Conservation (phyloP, 345 rosid genomes). For the Gynandropsis gynandra region DNA sequence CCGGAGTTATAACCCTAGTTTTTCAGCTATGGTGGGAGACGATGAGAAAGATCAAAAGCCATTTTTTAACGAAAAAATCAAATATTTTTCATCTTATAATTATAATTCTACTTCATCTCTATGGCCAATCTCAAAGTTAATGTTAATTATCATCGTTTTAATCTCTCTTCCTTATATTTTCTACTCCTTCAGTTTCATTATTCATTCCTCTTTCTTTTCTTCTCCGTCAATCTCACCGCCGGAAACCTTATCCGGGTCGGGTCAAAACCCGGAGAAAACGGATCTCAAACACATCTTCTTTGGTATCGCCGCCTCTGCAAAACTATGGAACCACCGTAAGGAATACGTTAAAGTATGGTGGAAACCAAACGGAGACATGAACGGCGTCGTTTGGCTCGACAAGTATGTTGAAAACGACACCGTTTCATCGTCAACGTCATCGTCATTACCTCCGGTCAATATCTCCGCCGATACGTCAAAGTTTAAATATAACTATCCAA, state of each 20-base stretch:
- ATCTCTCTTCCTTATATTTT: constrained; percentile 19
- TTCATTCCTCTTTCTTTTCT: neutral
- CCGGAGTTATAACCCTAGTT: neutral
- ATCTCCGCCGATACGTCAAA: constrained; percentile 46
- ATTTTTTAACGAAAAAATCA: constrained; percentile 8
- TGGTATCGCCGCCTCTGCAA: constrained; percentile 66
- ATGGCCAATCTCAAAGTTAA: constrained; percentile 4
- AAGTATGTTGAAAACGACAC: constrained; percentile 21
- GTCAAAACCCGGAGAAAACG: constrained; percentile 23
- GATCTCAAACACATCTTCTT: constrained; percentile 50
- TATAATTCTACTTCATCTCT: constrained; percentile 7
- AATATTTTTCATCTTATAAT: constrained; percentile 12
- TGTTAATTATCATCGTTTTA: constrained; percentile 16
- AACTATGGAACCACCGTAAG: constrained; percentile 53
- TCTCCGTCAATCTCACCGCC: constrained; percentile 6
- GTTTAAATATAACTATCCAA: constrained; percentile 37
- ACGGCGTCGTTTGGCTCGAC: constrained; percentile 75
- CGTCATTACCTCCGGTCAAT: constrained; percentile 40
- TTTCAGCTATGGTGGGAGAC: constrained; percentile 24
- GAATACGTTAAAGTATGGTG: constrained; percentile 74
- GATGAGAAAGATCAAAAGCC: constrained; percentile 18
- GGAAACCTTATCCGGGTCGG: constrained; percentile 5
- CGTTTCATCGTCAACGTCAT: constrained; percentile 9
- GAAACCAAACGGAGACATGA: constrained; percentile 39
- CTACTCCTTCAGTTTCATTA: constrained; percentile 11